Percentiles rank a stretch among this genome's conserved stretches.
Conservation (phyloP, 768 basidiomycete genomes). For the Lactarius hengduanensis region DNA sequence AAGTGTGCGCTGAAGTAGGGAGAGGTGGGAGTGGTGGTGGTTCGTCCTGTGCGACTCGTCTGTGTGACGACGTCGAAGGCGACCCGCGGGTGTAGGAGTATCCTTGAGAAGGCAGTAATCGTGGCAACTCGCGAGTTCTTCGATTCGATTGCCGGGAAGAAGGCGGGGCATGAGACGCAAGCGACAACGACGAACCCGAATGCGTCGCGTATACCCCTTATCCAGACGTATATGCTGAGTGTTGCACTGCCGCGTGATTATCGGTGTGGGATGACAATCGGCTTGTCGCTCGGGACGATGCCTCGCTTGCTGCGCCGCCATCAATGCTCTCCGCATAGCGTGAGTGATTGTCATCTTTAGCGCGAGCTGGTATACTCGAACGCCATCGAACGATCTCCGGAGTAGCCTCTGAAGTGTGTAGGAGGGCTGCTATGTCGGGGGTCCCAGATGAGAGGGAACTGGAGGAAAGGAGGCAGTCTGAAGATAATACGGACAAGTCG, state of each 20-base stretch:
- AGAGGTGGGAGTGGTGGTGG: conserved; percentile 11
- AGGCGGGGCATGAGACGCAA: neutral
- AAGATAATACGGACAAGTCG: neutral
- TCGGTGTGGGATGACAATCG: conserved; percentile 18
- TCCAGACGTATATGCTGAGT: too few relatives aligned
- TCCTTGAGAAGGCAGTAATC: neutral
- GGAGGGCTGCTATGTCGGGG: neutral
- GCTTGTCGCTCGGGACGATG: conserved; percentile 14
- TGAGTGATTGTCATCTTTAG: neutral
- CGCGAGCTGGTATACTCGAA: neutral
- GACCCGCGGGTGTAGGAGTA: neutral
- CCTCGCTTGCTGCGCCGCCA: neutral
- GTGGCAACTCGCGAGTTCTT: conserved; percentile 16
- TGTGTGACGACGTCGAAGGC: neutral
- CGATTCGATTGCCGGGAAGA: neutral
- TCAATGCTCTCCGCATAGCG: conserved; percentile 8
- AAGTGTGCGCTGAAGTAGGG: neutral
- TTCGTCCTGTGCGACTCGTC: neutral
- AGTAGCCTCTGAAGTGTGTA: conserved; percentile 1
- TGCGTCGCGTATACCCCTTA: neutral
- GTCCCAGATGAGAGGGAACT: neutral
- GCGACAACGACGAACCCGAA: conserved; percentile 17
- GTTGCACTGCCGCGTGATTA: conserved; percentile 1
- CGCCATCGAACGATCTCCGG: conserved; percentile 24
- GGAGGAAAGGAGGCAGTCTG: neutral